Evolutionary conservation across 2,329 filamentous ascomycete species (phyloP).

Genomic region (Mycosphaerella arachidis): DNA sequence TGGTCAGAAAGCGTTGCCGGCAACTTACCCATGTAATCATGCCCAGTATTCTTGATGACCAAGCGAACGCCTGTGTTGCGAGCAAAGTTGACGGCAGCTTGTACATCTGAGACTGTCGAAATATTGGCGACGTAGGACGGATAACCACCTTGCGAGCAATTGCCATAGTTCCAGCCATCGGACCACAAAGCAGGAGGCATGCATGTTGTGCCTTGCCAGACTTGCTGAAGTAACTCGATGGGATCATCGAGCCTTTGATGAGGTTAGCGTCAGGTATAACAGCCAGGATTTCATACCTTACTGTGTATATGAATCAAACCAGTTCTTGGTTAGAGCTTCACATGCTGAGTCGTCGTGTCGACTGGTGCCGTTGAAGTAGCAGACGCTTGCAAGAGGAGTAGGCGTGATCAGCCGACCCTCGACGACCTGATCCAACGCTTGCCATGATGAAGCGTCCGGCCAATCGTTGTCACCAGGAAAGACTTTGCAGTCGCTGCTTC

Average conservation of each 20-base stretch:
- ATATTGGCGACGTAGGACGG: slow-evolving; percentile 26
- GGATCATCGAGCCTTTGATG: not conserved
- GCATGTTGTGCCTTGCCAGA: not conserved
- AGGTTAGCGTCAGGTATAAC: not conserved
- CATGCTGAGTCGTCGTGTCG: not conserved
- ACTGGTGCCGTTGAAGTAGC: not conserved
- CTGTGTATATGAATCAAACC: not conserved
- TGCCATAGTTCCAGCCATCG: slow-evolving; percentile 1
- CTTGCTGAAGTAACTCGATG: not conserved
- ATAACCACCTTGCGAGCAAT: slow-evolving; percentile 20
- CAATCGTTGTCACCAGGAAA: not conserved
- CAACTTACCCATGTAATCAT: slow-evolving; percentile 9
- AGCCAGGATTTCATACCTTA: not conserved
- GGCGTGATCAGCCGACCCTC: not conserved
- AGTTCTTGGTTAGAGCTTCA: not conserved
- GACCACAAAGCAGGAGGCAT: not conserved
- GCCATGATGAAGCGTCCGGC: not conserved
- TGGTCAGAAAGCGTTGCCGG: not conserved
- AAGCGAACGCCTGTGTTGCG: slow-evolving; percentile 16
- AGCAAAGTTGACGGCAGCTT: slow-evolving; percentile 21
- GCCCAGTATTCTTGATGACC: slow-evolving; percentile 13
- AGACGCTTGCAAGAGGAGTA: not conserved
- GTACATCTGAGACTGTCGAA: slow-evolving; percentile 17
- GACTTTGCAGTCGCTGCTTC: not conserved
- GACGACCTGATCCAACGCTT: not conserved